These are phyloP conservation scores for Leccinum aurantiacum DNA, from an alignment of 768 basidiomycete genomes.

Conservation along the genomic window DNA sequence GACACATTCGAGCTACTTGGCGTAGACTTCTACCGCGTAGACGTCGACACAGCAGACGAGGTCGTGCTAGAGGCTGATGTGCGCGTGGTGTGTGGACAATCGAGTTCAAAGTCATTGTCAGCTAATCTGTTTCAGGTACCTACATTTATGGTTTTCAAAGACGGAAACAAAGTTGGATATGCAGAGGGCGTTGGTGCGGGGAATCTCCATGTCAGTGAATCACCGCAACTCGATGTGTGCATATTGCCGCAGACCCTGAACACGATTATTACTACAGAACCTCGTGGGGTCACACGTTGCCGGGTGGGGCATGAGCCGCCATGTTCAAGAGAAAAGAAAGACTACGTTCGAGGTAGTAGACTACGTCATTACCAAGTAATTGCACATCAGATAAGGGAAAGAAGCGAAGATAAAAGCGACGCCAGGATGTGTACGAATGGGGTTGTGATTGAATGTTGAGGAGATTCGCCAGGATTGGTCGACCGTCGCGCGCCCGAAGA, in stretches of 20 bases:
- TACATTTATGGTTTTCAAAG: constrained; percentile 32
- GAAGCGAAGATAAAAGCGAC: not conserved
- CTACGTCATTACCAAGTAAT: no score
- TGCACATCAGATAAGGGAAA: no score
- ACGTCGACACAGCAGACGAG: constrained; percentile 59
- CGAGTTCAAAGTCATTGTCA: not conserved
- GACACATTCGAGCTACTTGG: constrained; percentile 29
- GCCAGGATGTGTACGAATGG: not conserved
- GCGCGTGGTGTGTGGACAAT: constrained; percentile 48
- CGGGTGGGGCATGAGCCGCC: constrained; percentile 1
- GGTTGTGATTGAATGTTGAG: no score
- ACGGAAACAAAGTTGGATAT: constrained; percentile 27
- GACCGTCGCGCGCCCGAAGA: no score
- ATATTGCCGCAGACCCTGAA: not conserved
- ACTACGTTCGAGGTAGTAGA: no score
- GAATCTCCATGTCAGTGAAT: constrained; percentile 27
- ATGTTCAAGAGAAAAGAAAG: no score
- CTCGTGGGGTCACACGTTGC: constrained; percentile 22
- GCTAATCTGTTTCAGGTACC: constrained; percentile 17
- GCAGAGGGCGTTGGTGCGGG: constrained; percentile 27
- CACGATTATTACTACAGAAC: constrained; percentile 13
- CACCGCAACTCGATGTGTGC: constrained; percentile 2
- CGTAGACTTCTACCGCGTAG: constrained; percentile 69
- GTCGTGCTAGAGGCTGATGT: constrained; percentile 60
- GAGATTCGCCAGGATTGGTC: no score